phyloP scores from a whole-genome alignment of 306 rosid species.

The Herpetospermum pedunculosum region DNA sequence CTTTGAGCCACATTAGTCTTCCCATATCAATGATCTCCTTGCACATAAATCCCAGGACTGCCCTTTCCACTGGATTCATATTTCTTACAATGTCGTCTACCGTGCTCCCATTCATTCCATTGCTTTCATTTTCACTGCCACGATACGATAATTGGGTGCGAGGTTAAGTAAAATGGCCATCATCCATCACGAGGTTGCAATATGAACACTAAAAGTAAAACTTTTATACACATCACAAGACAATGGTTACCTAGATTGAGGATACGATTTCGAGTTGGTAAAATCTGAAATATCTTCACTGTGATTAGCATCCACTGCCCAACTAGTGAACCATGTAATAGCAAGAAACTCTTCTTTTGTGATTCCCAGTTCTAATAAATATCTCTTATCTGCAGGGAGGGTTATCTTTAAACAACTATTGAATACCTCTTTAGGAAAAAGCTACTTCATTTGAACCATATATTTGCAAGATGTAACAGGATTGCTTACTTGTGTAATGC shows the following conservation, averaged over 20 bases:
- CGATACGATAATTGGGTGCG: background rate
- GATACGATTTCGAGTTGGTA: conserved; percentile 19
- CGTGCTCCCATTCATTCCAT: conserved; percentile 22
- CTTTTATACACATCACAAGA: background rate
- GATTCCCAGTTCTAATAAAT: conserved; percentile 53
- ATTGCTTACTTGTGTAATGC: conserved; percentile 55
- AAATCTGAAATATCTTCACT: conserved; percentile 48
- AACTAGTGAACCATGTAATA: conserved; percentile 90
- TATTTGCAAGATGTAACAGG: background rate
- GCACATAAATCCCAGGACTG: conserved; percentile 81
- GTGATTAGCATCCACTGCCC: conserved; percentile 90
- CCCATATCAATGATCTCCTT: conserved; percentile 89
- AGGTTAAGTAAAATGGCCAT: background rate
- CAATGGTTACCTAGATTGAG: conserved; percentile 39
- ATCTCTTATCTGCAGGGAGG: conserved; percentile 51
- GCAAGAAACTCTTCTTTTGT: conserved; percentile 68
- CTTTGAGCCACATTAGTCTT: conserved; percentile 70
- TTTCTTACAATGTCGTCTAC: conserved; percentile 45
- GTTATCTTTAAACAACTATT: background rate
- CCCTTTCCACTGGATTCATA: conserved; percentile 64
- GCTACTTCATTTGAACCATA: background rate
- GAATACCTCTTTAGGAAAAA: background rate
- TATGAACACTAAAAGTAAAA: background rate
- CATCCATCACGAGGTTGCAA: background rate
- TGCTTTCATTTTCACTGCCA: conserved; percentile 36